These are phyloP conservation scores for Yamadazyma spencermartinsiae DNA, from an alignment of 1,139 yeast species.

Conservation along the genomic window DNA sequence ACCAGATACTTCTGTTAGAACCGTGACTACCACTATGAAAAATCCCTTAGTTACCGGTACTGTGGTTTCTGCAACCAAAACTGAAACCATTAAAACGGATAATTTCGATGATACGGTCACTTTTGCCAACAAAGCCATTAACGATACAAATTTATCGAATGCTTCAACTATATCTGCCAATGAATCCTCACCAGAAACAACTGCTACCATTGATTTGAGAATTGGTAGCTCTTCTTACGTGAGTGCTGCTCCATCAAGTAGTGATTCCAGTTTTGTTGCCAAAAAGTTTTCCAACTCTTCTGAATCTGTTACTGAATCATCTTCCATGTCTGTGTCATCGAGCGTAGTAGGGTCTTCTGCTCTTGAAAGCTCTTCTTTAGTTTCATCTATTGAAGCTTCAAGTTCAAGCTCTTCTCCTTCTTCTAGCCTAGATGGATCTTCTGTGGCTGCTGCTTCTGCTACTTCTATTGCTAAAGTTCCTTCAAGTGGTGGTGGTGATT, in stretches of 20 bases:
- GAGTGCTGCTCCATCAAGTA: constrained; percentile 1
- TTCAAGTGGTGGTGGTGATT: constrained; percentile 24
- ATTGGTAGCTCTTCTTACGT: constrained; percentile 12
- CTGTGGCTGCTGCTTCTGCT: constrained; percentile 5
- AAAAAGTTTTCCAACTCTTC: constrained; percentile 12
- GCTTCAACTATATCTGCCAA: neutral
- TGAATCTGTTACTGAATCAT: constrained; percentile 3
- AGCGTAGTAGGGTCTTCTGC: constrained; percentile 2
- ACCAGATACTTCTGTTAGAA: constrained; percentile 18
- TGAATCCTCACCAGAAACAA: constrained; percentile 3
- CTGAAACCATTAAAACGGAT: constrained; percentile 12
- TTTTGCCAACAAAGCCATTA: constrained; percentile 6
- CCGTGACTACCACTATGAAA: constrained; percentile 20
- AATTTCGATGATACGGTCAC: constrained; percentile 8
- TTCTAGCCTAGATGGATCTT: constrained; percentile 6
- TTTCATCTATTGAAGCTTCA: constrained; percentile 7
- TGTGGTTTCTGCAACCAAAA: constrained; percentile 13
- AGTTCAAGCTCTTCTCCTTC: constrained; percentile 12
- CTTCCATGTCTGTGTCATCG: constrained; percentile 5
- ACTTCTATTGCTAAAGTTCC: constrained; percentile 9
- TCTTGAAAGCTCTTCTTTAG: constrained; percentile 1
- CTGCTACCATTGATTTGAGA: constrained; percentile 21
- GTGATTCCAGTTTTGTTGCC: constrained; percentile 7
- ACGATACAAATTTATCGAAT: neutral
- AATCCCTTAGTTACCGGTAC: constrained; percentile 25